These are phyloP conservation scores for Carex kokanica DNA, from an alignment of 176 grass and related monocot genomes.

Conservation along the genomic window DNA sequence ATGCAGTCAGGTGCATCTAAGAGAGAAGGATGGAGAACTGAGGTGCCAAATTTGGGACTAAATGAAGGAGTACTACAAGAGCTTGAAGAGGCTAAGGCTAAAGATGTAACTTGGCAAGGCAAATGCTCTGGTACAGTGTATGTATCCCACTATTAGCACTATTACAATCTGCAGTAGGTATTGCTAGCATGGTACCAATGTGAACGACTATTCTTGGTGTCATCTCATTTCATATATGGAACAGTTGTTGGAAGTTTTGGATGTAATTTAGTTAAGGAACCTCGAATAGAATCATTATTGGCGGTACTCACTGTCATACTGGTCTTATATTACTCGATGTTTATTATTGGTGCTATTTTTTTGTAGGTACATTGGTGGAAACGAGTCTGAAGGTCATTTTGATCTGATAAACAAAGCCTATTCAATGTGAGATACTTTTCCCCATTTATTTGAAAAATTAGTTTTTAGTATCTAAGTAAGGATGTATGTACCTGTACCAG, in stretches of 20 bases:
- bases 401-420: constrained; percentile 84
- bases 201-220: neutral
- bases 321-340: neutral
- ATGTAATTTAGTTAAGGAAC: neutral
- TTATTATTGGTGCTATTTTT: neutral
- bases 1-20: constrained; percentile 68
- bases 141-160: constrained; percentile 21
- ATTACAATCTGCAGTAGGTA: neutral
- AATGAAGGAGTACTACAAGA: constrained; percentile 39
- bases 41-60: constrained; percentile 60
- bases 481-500: neutral
- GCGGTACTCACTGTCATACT: neutral
- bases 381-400: constrained; percentile 82
- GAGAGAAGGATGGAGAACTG: constrained; percentile 55
- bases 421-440: constrained; percentile 67
- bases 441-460: constrained; percentile 3
- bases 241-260: neutral
- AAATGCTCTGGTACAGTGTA: constrained; percentile 99
- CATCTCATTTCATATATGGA: no score
- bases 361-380: constrained; percentile 91
- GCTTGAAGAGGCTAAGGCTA: constrained; percentile 60
- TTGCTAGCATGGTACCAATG: constrained; percentile 6
- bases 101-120: constrained; percentile 80
- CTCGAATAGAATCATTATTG: neutral
- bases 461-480: constrained; percentile 3